Percentiles rank a stretch among this genome's conserved stretches.
Conservation (phyloP, 2,329 filamentous ascomycete species). For the Alternaria gaisen region DNA sequence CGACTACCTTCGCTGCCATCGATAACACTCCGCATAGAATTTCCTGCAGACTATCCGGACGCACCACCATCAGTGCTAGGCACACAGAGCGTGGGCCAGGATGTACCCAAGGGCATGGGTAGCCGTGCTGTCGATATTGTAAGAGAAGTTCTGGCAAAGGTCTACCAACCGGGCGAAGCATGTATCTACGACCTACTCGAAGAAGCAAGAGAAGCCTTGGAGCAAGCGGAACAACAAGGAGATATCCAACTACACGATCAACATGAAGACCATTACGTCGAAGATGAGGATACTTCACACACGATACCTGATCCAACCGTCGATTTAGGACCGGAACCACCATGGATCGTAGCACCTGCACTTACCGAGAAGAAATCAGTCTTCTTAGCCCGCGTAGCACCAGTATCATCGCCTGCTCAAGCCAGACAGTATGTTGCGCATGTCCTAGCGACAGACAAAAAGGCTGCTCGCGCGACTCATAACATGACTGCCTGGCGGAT, state of each 20-base stretch:
- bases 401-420: constrained; percentile 73
- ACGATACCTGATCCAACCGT: constrained; percentile 15
- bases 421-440: constrained; percentile 77
- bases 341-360: constrained; percentile 78
- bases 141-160: constrained; percentile 69
- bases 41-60: constrained; percentile 78
- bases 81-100: constrained; percentile 77
- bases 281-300: constrained; percentile 8
- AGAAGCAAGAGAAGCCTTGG: constrained; percentile 59
- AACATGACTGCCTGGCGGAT: constrained; percentile 97
- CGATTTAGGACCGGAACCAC: constrained; percentile 56
- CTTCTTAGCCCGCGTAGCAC: constrained; percentile 81
- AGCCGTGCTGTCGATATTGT: constrained; percentile 75
- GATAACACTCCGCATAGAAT: constrained; percentile 67
- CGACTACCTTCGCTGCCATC: constrained; percentile 70
- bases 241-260: constrained; percentile 37
- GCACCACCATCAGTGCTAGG: constrained; percentile 76
- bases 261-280: constrained; percentile 14
- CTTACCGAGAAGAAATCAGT: constrained; percentile 85
- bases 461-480: constrained; percentile 85
- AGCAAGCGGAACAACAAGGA: constrained; percentile 57
- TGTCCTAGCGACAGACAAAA: constrained; percentile 82
- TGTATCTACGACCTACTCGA: constrained; percentile 94
- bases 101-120: constrained; percentile 75
- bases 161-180: constrained; percentile 77